These are phyloP conservation scores for Xylaria sp. DNA, from an alignment of 2,329 filamentous ascomycete species.

Conservation along the genomic window DNA sequence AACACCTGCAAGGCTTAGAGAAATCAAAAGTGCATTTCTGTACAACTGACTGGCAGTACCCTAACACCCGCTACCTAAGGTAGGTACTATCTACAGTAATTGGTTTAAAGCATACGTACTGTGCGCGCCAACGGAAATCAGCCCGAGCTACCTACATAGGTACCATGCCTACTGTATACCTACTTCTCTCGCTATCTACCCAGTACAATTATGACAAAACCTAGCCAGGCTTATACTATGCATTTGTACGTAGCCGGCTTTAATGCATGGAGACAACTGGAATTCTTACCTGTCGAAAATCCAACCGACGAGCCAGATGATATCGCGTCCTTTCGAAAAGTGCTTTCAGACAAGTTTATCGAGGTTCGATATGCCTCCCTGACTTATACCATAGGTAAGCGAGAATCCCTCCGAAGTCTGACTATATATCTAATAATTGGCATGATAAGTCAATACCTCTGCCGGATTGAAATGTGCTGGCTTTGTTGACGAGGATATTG, in stretches of 20 bases:
- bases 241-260: constrained; percentile 65
- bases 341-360: constrained; percentile 54
- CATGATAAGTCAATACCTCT: constrained; percentile 39
- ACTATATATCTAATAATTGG: constrained; percentile 18
- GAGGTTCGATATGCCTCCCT: constrained; percentile 40
- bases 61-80: too few relatives aligned
- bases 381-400: constrained; percentile 61
- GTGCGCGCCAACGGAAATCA: neutral
- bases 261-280: constrained; percentile 68
- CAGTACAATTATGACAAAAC: constrained; percentile 3
- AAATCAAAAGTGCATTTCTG: constrained; percentile 2
- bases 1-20: neutral
- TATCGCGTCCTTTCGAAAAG: constrained; percentile 55
- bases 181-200: neutral
- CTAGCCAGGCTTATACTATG: constrained; percentile 47
- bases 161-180: too few relatives aligned
- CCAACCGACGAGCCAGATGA: constrained; percentile 56
- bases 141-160: too few relatives aligned
- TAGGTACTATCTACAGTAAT: neutral
- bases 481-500: constrained; percentile 40
- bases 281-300: constrained; percentile 46
- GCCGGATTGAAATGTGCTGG: constrained; percentile 46
- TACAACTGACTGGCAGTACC: neutral
- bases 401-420: neutral
- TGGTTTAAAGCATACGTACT: neutral